Base-by-base conservation (phyloP, 1,284 basidiomycete species). In the Psilocybe mexicana region DNA sequence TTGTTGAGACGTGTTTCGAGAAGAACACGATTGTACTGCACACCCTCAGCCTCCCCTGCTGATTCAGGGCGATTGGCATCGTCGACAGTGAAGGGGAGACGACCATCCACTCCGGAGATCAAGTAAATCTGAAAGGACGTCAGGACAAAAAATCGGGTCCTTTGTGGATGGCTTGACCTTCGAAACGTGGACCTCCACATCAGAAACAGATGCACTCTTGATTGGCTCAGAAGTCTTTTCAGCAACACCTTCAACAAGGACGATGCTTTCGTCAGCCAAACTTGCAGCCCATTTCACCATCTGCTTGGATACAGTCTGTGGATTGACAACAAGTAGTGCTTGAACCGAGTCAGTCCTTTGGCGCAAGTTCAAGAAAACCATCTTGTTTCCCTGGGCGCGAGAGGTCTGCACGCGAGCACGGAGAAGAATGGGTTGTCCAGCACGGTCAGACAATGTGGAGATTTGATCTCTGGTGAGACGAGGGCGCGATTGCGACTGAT, bases 1-100 rank as follows among this genome's bases (percentile, higher is more conserved):
- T 96, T 95, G 78, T 98, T 95, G 57, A 99, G 84, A 57, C 97
- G 90, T 7, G 96, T 98, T 68, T 97, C 93, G 54, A 97, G 82
- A 18, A 92, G 81, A 43, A 98, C 94, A 58, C 79, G 81, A 64
- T 85, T 91, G 69, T 81, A 86, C 65, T 90, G 87, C 5, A 74
- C 80, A 8, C 38, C 38, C 47, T 92, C 92, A 30, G 79, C 76
- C 61, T 90, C 87, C 54, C 87, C 83, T 57, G 93, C 91, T 8
- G 80, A 79, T 62, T 97, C 94, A 4, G 93, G 84, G 50, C 96
- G 84, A 46, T 88, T 86, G 24, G 96, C 97, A 71, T 98, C 97
- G 55, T 98, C 96, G 40, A 99, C 83, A 42, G 90, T 89, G 79
- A 99, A 99, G 1, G 95, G 95, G 43, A 98, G 80, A 57, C 79